Evolutionary conservation across 2,329 filamentous ascomycete species (phyloP), one percentile per base, ranked within the genome.

Genomic region (Tolypocladium cylindrosporum): DNA sequence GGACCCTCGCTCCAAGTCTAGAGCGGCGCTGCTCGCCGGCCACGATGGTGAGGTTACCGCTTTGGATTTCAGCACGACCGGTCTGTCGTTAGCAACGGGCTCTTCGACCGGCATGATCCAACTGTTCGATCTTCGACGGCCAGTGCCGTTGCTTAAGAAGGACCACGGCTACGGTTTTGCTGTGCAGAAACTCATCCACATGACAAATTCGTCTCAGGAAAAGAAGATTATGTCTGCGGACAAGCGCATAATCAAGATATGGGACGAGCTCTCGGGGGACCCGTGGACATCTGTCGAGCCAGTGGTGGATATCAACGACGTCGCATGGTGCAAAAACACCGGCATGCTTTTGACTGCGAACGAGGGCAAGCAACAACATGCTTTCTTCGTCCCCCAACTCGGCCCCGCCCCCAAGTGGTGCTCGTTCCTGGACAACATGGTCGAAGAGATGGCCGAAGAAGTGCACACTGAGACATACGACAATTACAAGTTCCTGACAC

Each of bases 301-400:
- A 2, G 84, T 91, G 9, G 94, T 97, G 8, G 94, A 99, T 69
- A 84, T 99, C 66, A 97, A 97, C 72, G 88, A 90, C 61, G 91
- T 99, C 8, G 91, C 90, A 55, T 96, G 92, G 87, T 91, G 90
- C 69, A 91, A 88, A 63, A 86, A 96, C 65, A 92, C 87, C 36
- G 94, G 94, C 57, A 99, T 99, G 91, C 79, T 99, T 21, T 79
- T 99, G 57, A 97, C 93, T 4, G 94, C 95, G 43, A 99, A 99
- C 68, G 94, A 99, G 76, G 95, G 94, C 59, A 87, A 91, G 65
- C 91, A 96, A 64, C 92, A 97, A 69, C 92, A 97, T 72, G 86
- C 91, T 0, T 97, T 97, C 77, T 94, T 97, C 71, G 89, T 97
- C 56, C 93, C 93, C 2, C 91, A 96, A 68, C 82, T 97, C 27